Percentiles rank a stretch among this genome's conserved stretches.
These are phyloP conservation scores for Berberis thunbergii DNA, from an alignment of 164 flowering plant species.

Conservation along the genomic window DNA sequence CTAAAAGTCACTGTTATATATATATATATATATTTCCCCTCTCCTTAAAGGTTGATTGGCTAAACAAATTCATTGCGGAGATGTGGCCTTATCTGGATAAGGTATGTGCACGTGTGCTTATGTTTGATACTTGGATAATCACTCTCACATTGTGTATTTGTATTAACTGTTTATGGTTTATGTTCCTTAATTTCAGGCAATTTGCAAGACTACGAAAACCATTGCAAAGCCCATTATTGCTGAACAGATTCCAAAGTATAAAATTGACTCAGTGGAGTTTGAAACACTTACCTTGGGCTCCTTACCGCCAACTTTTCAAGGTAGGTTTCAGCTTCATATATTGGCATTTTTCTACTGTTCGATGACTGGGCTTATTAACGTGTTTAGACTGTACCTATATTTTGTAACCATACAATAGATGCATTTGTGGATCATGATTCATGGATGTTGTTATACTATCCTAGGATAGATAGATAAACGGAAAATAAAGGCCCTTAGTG, in stretches of 20 bases:
- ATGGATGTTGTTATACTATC: too few species aligned
- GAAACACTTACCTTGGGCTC: constrained; percentile 75
- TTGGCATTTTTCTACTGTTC: too few species aligned
- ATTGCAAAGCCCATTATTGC: constrained; percentile 93
- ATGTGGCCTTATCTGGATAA: constrained; percentile 99
- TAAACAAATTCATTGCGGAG: constrained; percentile 58
- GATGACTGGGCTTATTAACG: too few species aligned
- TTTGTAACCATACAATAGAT: too few species aligned
- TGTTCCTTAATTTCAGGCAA: constrained; percentile 43
- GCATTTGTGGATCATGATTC: too few species aligned
- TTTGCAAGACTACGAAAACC: constrained; percentile 72
- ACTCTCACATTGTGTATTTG: neutral
- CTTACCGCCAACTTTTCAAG: constrained; percentile 94
- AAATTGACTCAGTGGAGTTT: constrained; percentile 88
- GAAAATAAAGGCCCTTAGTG: too few species aligned
- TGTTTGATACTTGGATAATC: neutral
- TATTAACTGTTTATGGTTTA: constrained; percentile 1
- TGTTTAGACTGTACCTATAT: too few species aligned
- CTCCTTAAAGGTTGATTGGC: constrained; percentile 80
- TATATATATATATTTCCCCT: neutral
- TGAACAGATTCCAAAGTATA: constrained; percentile 87
- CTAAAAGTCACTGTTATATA: neutral
- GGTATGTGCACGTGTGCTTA: constrained; percentile 29
- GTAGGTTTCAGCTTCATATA: constrained; percentile 23
- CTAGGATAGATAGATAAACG: too few species aligned